Base-by-base conservation (phyloP, 306 rosid species). In the Cucumis hystrix region DNA sequence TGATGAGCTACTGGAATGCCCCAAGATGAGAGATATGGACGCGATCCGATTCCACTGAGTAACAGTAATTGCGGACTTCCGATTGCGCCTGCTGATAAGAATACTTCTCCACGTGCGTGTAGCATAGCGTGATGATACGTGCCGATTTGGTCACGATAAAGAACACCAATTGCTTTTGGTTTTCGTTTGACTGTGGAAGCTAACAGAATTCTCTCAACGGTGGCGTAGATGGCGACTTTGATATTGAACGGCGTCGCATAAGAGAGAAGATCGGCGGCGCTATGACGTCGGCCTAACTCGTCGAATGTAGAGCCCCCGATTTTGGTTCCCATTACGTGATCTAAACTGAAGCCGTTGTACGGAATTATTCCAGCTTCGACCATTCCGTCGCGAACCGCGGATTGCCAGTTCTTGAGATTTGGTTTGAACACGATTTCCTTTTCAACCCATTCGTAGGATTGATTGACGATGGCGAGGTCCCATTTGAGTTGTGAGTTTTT, bases 241-340 rank as follows among this genome's bases (percentile, higher is more conserved):
- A 89, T 72, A 40, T 96, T 89, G 1, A 79, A 23, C 1, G 89
- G 71, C 6, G 82, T 82, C 4, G 90, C 91, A 10, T 83, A 55
- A 3, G 64, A 39, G 23, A 96, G 71, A 16, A 96, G 97, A 83
- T 96, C 96, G 0, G 98, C 93, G 1, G 99, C 87, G 51, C 88
- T 87, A 54, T 89, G 93, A 74, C 98, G 81, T 41, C 75, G 87
- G 23, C 99, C 99, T 0, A 18, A 7, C 45, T 64, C 20, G 59
- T 96, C 97, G 64, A 96, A 92, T 10, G 96, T 96, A 7, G 99
- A 87, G 0, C 99, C 99, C 1, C 99, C 99, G 13, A 91, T 86
- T 79, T 96, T 96, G 55, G 97, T 92, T 3, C 98, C 98, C 1
- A 17, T 71, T 2, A 83, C 52, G 37, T 96, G 99, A 1, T 91